Evolutionary conservation across 345 rosid genomes (phyloP), one percentile per base, ranked within the genome.

Genomic region (Dovyalis caffra): DNA sequence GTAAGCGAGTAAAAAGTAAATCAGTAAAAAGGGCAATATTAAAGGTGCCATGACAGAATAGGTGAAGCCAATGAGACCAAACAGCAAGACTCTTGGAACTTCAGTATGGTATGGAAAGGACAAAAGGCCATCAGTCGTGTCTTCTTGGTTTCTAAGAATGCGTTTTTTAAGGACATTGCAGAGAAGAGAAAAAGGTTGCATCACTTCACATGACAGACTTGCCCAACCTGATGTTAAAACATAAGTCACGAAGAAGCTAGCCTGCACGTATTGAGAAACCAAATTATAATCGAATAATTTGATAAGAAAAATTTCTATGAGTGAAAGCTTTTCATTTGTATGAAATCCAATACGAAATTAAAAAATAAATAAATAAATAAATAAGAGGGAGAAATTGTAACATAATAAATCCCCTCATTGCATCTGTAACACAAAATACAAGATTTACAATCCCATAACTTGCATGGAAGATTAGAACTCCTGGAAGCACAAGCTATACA

Each of bases 151-250:
- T 81, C 86, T 80, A 26, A 83, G 64, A 31, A 92, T 64, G 68
- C 77, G 72, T 78, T 85, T 91, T 75, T 64, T 87, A 40, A 81
- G 57, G 69, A 85, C 34, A 71, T 90, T 87, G 83, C 84, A 82
- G 72, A 90, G 60, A 68, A 92, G 89, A 68, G 85, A 74, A 74
- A 83, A 83, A 57, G 87, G 88, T 76, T 91, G 97, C 89, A 92
- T 85, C 61, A 92, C 64, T 86, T 92, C 97, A 78, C 86, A 80
- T 6, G 96, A 80, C 75, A 92, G 80, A 81, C 97, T 83, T 23
- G 97, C 92, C 97, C 96, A 92, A 20, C 97, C 97, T 34, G 96
- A 92, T 69, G 97, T 88, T 73, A 92, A 80, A 66, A 91, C 88
- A 69, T 92, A 92, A 25, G 99, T 93, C 87, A 83, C 91, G 87